These are phyloP conservation scores for Euphorbia lathyris DNA, from an alignment of 345 rosid species.

Conservation along the genomic window DNA sequence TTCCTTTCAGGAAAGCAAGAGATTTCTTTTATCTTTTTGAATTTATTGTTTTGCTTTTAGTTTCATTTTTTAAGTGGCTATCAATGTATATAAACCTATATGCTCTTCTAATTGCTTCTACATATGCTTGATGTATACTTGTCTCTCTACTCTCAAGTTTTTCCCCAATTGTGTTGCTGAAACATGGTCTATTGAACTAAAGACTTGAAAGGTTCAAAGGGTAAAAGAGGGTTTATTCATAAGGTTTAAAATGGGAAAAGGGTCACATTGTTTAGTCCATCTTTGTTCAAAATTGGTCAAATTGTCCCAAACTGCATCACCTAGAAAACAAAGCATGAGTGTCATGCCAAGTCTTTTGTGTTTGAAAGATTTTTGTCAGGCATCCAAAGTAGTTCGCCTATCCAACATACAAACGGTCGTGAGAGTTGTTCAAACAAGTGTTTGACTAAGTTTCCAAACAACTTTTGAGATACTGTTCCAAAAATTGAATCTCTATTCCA, in stretches of 20 bases:
- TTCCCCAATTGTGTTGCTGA: constrained; percentile 48
- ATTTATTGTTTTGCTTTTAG: no score
- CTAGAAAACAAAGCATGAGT: constrained; percentile 60
- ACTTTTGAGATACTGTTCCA: no score
- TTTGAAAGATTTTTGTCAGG: no score
- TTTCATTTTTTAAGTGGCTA: no score
- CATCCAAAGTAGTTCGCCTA: no score
- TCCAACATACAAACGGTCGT: no score
- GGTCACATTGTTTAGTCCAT: constrained; percentile 74
- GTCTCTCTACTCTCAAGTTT: constrained; percentile 46
- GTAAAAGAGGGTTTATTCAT: constrained; percentile 13
- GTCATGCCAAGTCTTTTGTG: constrained; percentile 96
- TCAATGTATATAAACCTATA: constrained; percentile 85
- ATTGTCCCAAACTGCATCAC: constrained; percentile 75
- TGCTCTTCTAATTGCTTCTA: constrained; percentile 65
- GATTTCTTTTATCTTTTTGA: no score
- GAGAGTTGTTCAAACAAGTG: no score
- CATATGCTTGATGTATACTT: constrained; percentile 80
- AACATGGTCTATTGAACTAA: constrained; percentile 66
- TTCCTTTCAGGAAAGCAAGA: no score
- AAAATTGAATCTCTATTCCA: no score
- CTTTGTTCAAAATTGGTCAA: constrained; percentile 76
- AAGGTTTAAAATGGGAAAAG: constrained; percentile 47
- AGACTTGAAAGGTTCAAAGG: constrained; percentile 53
- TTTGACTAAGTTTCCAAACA: no score